These are phyloP conservation scores for Naganishia cerealis DNA, from an alignment of 1,284 basidiomycete species.

Conservation along the genomic window DNA sequence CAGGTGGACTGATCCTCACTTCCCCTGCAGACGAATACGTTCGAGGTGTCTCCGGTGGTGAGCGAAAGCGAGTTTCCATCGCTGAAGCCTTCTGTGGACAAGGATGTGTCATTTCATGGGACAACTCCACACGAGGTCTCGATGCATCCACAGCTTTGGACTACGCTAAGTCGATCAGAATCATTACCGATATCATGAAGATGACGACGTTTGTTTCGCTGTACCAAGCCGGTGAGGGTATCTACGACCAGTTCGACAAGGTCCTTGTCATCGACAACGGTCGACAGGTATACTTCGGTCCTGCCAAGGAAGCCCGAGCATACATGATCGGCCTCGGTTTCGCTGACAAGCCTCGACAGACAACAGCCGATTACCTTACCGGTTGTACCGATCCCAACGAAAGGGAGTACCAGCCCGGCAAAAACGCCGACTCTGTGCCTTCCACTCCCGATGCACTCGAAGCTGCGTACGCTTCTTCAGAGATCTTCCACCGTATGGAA, in stretches of 20 bases:
- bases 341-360: slow-evolving; percentile 54
- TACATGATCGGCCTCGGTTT: slow-evolving; percentile 61
- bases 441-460: slow-evolving; percentile 72
- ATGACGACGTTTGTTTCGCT: slow-evolving; percentile 58
- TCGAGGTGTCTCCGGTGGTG: slow-evolving; percentile 64
- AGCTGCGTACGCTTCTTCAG: slow-evolving; percentile 64
- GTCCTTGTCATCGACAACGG: slow-evolving; percentile 60
- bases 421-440: slow-evolving; percentile 66
- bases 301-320: slow-evolving; percentile 56
- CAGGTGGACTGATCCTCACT: not conserved
- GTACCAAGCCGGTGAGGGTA: slow-evolving; percentile 67
- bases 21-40: slow-evolving; percentile 55
- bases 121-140: slow-evolving; percentile 62
- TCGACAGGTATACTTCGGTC: slow-evolving; percentile 61
- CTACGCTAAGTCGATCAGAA: slow-evolving; percentile 61
- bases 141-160: slow-evolving; percentile 64
- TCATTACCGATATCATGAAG: slow-evolving; percentile 59
- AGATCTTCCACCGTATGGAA: slow-evolving; percentile 59
- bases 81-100: slow-evolving; percentile 60
- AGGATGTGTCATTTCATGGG: slow-evolving; percentile 56
- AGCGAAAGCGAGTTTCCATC: slow-evolving; percentile 64
- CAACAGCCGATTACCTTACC: slow-evolving; percentile 72
- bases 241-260: slow-evolving; percentile 70
- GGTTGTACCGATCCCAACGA: slow-evolving; percentile 73
- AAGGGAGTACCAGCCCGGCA: slow-evolving; percentile 54